Evolutionary conservation across 306 rosid species (phyloP).

Genomic region (Erythrophleum fordii): DNA sequence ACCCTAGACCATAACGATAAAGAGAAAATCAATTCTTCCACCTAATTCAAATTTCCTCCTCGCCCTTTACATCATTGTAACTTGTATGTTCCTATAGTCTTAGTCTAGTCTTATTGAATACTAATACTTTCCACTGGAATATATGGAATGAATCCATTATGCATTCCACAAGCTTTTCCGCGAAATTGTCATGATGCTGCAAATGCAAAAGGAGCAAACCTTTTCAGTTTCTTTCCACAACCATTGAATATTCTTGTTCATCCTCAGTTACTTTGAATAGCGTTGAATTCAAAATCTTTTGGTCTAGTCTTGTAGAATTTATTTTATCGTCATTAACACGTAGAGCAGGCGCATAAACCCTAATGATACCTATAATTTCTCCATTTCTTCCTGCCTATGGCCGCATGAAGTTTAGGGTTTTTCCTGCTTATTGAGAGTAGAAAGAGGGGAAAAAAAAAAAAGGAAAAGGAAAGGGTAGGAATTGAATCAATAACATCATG

Average conservation of each 20-base stretch:
- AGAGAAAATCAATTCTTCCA: not conserved
- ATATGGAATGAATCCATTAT: not conserved
- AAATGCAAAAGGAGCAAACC: not conserved
- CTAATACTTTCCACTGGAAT: not conserved
- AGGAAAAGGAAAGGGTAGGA: too few relatives aligned
- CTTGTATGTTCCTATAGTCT: not conserved
- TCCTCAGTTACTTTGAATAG: not conserved
- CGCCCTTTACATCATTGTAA: not conserved
- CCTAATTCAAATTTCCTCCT: not conserved
- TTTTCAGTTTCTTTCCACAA: not conserved
- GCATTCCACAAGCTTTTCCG: not conserved
- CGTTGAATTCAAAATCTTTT: not conserved
- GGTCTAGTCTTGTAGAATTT: not conserved
- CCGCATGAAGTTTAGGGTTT: too few relatives aligned
- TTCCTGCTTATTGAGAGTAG: too few relatives aligned
- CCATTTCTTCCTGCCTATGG: too few relatives aligned
- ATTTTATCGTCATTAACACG: not conserved
- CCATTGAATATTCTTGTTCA: not conserved
- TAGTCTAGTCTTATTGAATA: not conserved
- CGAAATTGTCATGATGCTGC: not conserved
- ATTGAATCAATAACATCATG: too few relatives aligned
- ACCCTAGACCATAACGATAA: too few relatives aligned
- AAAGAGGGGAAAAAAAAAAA: too few relatives aligned
- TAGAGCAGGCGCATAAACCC: not conserved
- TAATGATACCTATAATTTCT: not conserved